Base-by-base conservation (phyloP, 805 yeast genomes). In the Candida vaughaniae region DNA sequence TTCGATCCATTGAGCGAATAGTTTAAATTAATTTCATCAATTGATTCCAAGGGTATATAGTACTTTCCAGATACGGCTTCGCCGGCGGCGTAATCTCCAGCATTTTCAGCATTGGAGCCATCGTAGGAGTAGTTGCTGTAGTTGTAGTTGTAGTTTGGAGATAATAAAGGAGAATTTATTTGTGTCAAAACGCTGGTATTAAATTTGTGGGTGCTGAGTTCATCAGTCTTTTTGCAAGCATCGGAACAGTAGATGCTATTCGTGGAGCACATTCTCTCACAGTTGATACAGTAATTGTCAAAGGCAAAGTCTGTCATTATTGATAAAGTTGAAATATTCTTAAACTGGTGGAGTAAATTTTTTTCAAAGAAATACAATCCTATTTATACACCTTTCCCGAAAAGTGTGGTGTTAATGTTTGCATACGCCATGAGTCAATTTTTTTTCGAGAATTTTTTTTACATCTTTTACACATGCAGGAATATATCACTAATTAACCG, bases 251-350 rank as follows among this genome's bases (percentile, higher is more conserved):
- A 58, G 5, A 56, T 48, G 7, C 53, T 43, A 30, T 48, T 52
- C 4, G 52, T 46, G 14, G 45, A 34, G 41, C 49, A 45, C 26
- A 61, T 52, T 45, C 60, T 53, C 43, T 62, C 67, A 46, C 69
- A 63, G 27, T 58, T 48, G 18, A 63, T 56, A 47, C 69, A 63
- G 46, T 60, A 63, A 47, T 63, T 60, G 43, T 63, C 61, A 45
- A 63, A 63, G 53, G 61, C 61, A 25, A 45, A 45, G 38, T 58
- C 62, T 28, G 75, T 60, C 75, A 71, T 69, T 31, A 16, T 39
- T 31, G n/a, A n/a, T n/a, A n/a, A n/a, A 9, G n/a, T 14, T 19
- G 14, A 14, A 14, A 30, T 15, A 9, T 30, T 27, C 9, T 7
- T 26, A 33, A n/a, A 26, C 16, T 19, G n/a, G n/a, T n/a, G n/a